Conservation (phyloP, 208 protist species). For the Crithidia bombi region DNA sequence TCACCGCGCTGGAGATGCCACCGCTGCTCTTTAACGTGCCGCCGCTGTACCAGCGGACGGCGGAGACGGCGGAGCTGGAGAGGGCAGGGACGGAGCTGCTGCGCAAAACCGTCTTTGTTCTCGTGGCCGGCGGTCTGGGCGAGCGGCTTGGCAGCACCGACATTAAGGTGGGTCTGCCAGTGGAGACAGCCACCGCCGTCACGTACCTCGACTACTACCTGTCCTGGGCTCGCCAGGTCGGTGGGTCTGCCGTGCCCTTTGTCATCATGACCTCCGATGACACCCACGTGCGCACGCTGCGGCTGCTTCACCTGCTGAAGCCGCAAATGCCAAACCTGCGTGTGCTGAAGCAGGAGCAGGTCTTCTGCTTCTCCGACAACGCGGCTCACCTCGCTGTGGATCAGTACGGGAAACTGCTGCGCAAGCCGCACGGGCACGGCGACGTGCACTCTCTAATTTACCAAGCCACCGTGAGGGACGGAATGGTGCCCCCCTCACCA, state of each 20-base stretch:
- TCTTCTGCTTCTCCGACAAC: conserved; percentile 87
- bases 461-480: conserved; percentile 28
- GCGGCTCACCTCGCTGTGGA: conserved; percentile 72
- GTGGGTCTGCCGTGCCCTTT: conserved; percentile 63
- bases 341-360: conserved; percentile 90
- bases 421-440: conserved; percentile 95
- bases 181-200: conserved; percentile 78
- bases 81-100: conserved; percentile 38
- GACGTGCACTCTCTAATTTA: conserved; percentile 93
- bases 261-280: conserved; percentile 96
- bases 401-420: conserved; percentile 59
- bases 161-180: conserved; percentile 90
- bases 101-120: conserved; percentile 79
- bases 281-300: conserved; percentile 85
- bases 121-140: conserved; percentile 92
- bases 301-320: conserved; percentile 62
- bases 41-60: conserved; percentile 37
- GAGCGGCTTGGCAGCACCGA: conserved; percentile 92
- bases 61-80: conserved; percentile 60
- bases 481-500: not conserved
- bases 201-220: conserved; percentile 89
- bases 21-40: conserved; percentile 70
- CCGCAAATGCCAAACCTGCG: conserved; percentile 56
- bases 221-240: conserved; percentile 51
- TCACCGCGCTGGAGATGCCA: conserved; percentile 59